Percentiles rank a stretch among this genome's conserved stretches.
Evolutionary conservation across 2,329 filamentous ascomycete species (phyloP).

Genomic region (Aphanocladium album): DNA sequence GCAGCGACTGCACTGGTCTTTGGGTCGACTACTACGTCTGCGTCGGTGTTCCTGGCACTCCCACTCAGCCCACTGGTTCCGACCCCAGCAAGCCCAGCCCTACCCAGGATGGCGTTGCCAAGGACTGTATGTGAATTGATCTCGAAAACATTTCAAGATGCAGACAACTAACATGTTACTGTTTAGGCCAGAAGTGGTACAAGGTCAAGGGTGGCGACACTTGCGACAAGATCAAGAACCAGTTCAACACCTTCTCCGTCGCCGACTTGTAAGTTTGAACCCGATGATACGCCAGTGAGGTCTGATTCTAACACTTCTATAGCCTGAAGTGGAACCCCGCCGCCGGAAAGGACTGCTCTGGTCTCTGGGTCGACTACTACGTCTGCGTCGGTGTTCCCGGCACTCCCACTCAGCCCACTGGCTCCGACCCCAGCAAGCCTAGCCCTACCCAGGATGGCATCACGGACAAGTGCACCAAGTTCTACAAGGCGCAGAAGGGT

Average conservation of each 20-base stretch:
- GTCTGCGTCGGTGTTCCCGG: conserved; percentile 24
- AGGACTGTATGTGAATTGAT: conserved; percentile 3
- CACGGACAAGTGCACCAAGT: conserved; percentile 9
- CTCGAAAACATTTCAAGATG: background rate
- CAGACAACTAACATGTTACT: background rate
- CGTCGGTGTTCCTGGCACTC: conserved; percentile 4
- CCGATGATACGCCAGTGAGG: no score
- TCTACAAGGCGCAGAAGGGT: conserved; percentile 16
- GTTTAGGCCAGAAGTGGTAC: conserved; percentile 8
- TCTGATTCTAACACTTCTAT: background rate
- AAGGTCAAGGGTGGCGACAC: conserved; percentile 14
- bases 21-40: conserved; percentile 9
- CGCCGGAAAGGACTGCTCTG: conserved; percentile 10
- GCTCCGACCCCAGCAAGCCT: conserved; percentile 10
- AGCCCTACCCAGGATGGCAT: conserved; percentile 11
- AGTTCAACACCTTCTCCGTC: conserved; percentile 20
- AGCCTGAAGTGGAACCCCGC: conserved; percentile 25
- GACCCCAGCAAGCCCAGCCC: conserved; percentile 8
- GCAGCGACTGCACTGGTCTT: conserved; percentile 5
- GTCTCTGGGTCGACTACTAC: conserved; percentile 14
- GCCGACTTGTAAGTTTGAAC: conserved; percentile 7
- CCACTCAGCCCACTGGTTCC: background rate
- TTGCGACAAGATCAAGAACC: conserved; percentile 13
- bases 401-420: conserved; percentile 5
- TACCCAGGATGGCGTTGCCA: conserved; percentile 6